Percentiles rank a stretch among this genome's conserved stretches.
Conservation (phyloP, 164 flowering plant genomes). For the Annona squamosa region DNA sequence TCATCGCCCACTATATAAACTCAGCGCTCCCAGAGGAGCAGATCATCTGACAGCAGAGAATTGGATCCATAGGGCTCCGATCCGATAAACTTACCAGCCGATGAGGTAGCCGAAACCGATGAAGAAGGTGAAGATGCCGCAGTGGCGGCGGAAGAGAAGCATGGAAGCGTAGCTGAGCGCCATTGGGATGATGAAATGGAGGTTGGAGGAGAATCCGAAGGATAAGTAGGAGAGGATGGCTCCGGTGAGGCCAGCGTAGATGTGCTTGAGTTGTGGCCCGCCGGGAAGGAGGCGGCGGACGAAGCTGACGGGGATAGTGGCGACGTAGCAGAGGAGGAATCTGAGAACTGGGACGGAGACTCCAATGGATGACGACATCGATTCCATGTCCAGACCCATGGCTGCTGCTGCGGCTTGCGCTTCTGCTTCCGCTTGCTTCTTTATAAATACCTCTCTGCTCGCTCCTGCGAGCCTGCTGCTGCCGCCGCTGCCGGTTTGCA, state of each 20-base stretch:
- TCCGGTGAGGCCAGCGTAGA: constrained; percentile 61
- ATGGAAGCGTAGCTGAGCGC: constrained; percentile 66
- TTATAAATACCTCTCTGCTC: too few relatives aligned
- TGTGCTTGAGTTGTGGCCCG: constrained; percentile 47
- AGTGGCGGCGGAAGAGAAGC: constrained; percentile 52
- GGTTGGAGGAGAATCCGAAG: constrained; percentile 85
- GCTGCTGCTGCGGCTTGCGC: not conserved
- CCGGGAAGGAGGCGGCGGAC: constrained; percentile 58
- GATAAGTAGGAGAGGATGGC: constrained; percentile 73
- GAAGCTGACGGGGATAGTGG: constrained; percentile 81
- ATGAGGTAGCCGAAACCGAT: constrained; percentile 81
- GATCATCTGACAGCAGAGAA: not conserved
- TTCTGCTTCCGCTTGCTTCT: not conserved
- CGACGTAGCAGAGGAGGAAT: constrained; percentile 78
- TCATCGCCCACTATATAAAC: not conserved
- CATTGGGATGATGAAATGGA: constrained; percentile 90
- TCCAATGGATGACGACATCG: constrained; percentile 72
- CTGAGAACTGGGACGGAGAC: constrained; percentile 71
- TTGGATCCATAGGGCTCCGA: not conserved
- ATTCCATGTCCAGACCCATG: constrained; percentile 42
- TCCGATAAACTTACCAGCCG: constrained; percentile 54
- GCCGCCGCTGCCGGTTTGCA: too few relatives aligned
- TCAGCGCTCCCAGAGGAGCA: not conserved
- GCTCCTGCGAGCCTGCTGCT: too few relatives aligned
- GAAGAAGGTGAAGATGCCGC: constrained; percentile 80